Evolutionary conservation across 495 filamentous ascomycete species (phyloP).

Genomic region (Aspergillus mulundensis): DNA sequence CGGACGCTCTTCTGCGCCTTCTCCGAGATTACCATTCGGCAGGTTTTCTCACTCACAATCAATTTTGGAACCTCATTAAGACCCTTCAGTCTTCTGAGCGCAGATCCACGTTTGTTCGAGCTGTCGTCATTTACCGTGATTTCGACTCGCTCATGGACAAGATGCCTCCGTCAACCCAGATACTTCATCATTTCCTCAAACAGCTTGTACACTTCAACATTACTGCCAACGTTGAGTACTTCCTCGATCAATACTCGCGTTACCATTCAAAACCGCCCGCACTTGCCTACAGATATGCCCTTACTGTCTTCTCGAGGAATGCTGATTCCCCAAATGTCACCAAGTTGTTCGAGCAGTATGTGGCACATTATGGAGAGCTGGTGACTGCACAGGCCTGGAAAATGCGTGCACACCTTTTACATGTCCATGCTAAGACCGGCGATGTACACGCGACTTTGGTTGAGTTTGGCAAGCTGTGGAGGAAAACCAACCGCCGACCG

Average conservation of each 20-base stretch:
- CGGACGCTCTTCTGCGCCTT: conserved; percentile 27
- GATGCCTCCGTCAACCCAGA: conserved; percentile 13
- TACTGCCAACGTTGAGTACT: conserved; percentile 31
- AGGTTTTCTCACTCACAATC: conserved; percentile 15
- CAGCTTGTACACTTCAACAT: conserved; percentile 25
- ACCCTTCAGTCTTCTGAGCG: conserved; percentile 22
- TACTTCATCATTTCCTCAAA: conserved; percentile 24
- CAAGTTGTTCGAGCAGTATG: conserved; percentile 29
- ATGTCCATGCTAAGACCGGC: conserved; percentile 61
- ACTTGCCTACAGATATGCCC: conserved; percentile 28
- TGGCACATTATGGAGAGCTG: conserved; percentile 33
- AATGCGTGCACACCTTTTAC: conserved; percentile 50
- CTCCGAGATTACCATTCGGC: conserved; percentile 23
- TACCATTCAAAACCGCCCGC: conserved; percentile 27
- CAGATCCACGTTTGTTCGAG: conserved; percentile 23
- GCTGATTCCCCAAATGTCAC: conserved; percentile 30
- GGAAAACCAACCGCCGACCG: conserved; percentile 51
- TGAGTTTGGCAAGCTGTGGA: conserved; percentile 56
- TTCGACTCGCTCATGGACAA: conserved; percentile 30
- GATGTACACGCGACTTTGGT: conserved; percentile 53
- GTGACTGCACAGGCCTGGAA: conserved; percentile 19
- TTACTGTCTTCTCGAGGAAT: conserved; percentile 29
- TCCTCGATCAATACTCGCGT: conserved; percentile 52
- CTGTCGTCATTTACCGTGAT: conserved; percentile 39
- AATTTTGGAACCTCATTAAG: conserved; percentile 30